Evolutionary conservation across 495 filamentous ascomycete genomes (phyloP).

Genomic region (Neurospora sp.): DNA sequence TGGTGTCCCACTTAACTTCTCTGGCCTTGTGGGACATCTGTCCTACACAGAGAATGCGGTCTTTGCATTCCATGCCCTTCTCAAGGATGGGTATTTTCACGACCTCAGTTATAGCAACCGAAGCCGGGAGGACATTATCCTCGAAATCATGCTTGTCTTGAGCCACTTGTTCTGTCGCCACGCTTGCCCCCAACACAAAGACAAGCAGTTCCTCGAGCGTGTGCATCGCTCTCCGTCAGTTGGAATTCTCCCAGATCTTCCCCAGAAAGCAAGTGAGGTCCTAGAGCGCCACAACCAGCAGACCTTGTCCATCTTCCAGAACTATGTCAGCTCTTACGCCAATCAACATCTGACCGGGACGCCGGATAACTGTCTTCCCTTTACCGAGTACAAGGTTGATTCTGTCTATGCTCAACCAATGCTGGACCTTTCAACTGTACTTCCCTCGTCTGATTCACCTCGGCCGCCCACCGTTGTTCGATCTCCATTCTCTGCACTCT

Average conservation of each 20-base stretch:
- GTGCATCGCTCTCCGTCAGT: conserved; percentile 44
- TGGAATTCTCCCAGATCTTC: conserved; percentile 54
- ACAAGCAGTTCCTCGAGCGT: conserved; percentile 21
- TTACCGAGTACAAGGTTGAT: conserved; percentile 31
- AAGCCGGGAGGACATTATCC: conserved; percentile 9
- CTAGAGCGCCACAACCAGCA: conserved; percentile 51
- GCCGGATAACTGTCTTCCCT: conserved; percentile 45
- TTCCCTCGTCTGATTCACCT: neutral
- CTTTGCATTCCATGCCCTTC: conserved; percentile 65
- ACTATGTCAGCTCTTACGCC: conserved; percentile 59
- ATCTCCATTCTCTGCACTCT: conserved; percentile 62
- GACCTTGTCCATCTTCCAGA: conserved; percentile 51
- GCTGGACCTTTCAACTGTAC: neutral
- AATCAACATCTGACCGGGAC: conserved; percentile 45
- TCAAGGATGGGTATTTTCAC: conserved; percentile 60
- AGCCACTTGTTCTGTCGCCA: conserved; percentile 49
- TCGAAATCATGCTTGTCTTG: conserved; percentile 54
- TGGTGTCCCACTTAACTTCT: conserved; percentile 60
- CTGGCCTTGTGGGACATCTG: conserved; percentile 54
- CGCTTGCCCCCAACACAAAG: conserved; percentile 3
- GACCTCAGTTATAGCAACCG: conserved; percentile 44
- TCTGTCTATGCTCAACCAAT: neutral
- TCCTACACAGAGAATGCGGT: conserved; percentile 61
- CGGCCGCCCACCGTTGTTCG: conserved; percentile 25
- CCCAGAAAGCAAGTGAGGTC: conserved; percentile 40